phyloP scores from a whole-genome alignment of 441 rosid species.

The Populus trichocarpa region DNA sequence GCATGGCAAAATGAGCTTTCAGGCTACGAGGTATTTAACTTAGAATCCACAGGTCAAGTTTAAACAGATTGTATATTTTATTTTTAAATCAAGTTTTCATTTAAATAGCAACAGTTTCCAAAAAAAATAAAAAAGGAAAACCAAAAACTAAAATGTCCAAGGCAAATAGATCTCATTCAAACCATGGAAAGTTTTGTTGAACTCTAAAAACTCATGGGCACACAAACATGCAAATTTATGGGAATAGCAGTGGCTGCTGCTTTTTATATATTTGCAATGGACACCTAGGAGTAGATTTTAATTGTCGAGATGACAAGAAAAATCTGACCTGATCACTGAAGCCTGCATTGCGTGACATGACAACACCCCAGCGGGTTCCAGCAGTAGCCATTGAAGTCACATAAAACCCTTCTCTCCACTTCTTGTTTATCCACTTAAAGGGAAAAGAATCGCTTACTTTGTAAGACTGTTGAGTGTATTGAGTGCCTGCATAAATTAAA shows the following conservation, averaged over 20 bases:
- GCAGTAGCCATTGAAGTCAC: slow-evolving; percentile 99
- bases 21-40: background rate
- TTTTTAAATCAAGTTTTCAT: background rate
- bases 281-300: background rate
- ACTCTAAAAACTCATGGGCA: background rate
- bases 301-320: slow-evolving; percentile 2
- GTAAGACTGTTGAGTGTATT: slow-evolving; percentile 94
- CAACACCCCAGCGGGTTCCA: slow-evolving; percentile 97
- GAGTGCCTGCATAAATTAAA: slow-evolving; percentile 58
- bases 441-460: slow-evolving; percentile 99
- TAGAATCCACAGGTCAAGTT: background rate
- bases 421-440: slow-evolving; percentile 98
- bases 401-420: slow-evolving; percentile 98
- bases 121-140: background rate
- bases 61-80: background rate
- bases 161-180: background rate
- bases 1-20: background rate
- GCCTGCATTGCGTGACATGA: slow-evolving; percentile 99
- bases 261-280: background rate
- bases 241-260: background rate
- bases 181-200: background rate
- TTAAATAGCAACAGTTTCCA: background rate
- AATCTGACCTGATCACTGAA: slow-evolving; percentile 84
- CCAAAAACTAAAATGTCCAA: background rate
- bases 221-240: background rate